These are phyloP conservation scores for Dinochytrium kinnereticum DNA, from an alignment of 371 early-diverging fungal species.

Conservation along the genomic window DNA sequence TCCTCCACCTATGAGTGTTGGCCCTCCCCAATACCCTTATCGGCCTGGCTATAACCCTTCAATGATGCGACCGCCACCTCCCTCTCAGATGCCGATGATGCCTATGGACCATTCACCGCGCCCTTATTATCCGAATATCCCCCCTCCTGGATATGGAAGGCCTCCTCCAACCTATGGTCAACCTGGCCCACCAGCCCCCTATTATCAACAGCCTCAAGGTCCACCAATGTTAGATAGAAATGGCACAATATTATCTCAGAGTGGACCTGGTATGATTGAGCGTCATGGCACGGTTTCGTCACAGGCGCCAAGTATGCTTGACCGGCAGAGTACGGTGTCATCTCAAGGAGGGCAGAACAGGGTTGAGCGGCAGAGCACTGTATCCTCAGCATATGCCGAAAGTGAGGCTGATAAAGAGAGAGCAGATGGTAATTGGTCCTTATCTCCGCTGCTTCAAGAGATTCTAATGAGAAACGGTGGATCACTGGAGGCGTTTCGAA, in stretches of 20 bases:
- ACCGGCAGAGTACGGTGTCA: not conserved
- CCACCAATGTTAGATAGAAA: too few species aligned
- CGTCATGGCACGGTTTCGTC: not conserved
- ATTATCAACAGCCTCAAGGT: not conserved
- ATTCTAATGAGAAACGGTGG: slow-evolving; percentile 11
- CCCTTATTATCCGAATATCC: not conserved
- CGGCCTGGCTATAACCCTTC: not conserved
- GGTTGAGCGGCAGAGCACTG: not conserved
- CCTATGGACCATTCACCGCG: not conserved
- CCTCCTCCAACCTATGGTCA: not conserved
- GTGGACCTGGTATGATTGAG: not conserved
- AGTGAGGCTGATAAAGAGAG: not conserved
- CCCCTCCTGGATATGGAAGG: not conserved
- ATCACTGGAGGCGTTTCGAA: slow-evolving; percentile 24
- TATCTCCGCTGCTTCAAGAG: slow-evolving; percentile 2
- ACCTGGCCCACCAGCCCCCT: not conserved
- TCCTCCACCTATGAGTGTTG: not conserved
- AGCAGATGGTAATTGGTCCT: not conserved
- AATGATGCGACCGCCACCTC: not conserved
- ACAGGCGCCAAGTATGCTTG: not conserved
- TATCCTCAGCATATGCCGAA: not conserved
- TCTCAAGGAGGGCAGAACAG: not conserved
- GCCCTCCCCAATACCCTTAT: not conserved
- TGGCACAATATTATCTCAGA: not conserved
- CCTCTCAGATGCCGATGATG: not conserved